A percentile compares a stretch with the other conserved stretches of the same genome.
phyloP scores from a whole-genome alignment of 202 grass and related monocot species.

The Setaria italica region DNA sequence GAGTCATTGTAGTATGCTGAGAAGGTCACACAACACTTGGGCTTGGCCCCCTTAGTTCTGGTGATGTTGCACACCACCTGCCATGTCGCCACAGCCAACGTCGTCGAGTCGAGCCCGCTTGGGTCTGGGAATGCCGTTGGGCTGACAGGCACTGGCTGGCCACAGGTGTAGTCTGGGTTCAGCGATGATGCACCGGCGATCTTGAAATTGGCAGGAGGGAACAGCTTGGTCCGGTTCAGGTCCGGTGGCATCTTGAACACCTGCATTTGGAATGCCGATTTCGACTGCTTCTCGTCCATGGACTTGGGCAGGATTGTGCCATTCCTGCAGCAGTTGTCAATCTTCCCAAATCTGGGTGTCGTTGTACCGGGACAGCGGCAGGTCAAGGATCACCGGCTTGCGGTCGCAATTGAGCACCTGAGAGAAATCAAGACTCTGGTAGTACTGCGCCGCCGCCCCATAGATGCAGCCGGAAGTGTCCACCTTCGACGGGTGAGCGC shows the following conservation, averaged over 20 bases:
- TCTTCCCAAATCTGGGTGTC: constrained; percentile 75
- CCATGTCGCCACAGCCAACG: constrained; percentile 68
- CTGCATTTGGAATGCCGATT: constrained; percentile 94
- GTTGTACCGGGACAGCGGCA: constrained; percentile 80
- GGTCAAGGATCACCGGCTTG: constrained; percentile 73
- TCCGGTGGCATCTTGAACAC: constrained; percentile 99
- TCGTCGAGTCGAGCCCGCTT: constrained; percentile 79
- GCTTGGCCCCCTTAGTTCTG: constrained; percentile 54
- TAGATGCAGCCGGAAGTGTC: constrained; percentile 78
- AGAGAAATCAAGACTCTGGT: constrained; percentile 72
- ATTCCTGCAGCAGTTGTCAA: constrained; percentile 86
- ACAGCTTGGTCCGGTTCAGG: constrained; percentile 75
- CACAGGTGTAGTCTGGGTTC: constrained; percentile 78
- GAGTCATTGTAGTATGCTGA: constrained; percentile 92
- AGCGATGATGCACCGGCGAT: constrained; percentile 69
- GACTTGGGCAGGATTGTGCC: constrained; percentile 87
- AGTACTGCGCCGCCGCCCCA: constrained; percentile 62
- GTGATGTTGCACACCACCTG: constrained; percentile 91
- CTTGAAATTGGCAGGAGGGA: constrained; percentile 74
- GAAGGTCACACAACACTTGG: constrained; percentile 96
- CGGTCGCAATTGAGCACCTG: constrained; percentile 82
- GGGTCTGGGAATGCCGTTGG: constrained; percentile 79
- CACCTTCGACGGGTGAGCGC: constrained; percentile 63
- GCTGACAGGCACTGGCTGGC: constrained; percentile 60
- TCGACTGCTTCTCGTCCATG: constrained; percentile 82